Evolutionary conservation across 1,284 basidiomycete genomes (phyloP), one percentile per base, ranked within the genome.

Genomic region (Leccinum solheimii): DNA sequence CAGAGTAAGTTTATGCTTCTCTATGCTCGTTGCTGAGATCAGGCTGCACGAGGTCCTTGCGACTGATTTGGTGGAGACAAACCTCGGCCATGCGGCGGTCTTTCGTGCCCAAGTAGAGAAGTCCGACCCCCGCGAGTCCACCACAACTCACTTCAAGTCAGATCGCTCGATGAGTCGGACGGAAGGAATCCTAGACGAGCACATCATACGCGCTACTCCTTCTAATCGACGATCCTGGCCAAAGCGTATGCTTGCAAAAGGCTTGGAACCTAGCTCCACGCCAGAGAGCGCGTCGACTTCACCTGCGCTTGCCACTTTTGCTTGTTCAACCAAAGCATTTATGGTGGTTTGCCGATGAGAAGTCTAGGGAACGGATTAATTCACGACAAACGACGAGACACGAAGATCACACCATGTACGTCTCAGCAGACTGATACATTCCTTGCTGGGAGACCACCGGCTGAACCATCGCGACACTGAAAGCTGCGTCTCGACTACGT

Each of bases 11-110:
- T 73, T 98, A 99, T 0, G 95, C 90, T 72, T 99, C 97, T 36
- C 92, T 85, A 71, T 93, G 86, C 63, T 94, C 92, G 64, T 88
- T 89, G 68, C 87, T 92, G 43, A 91, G 80, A 66, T 97, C 94
- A 0, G 91, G 86, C 61, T 89, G 90, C 3, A 86, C 83, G 23
- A 96, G 83, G 68, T 94, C 89, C 60, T 80, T 83, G 21, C 91
- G 83, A 57, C 88, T 87, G 64, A 99, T 90, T 74, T 98, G 93
- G 56, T 82, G 83, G 16, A 98, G 80, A 67, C 95, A 90, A 5
- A 94, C 88, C 72, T 98, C 95, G 0, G 95, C 96, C 85, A 97
- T 95, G 30, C 91, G 87, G 49, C 94, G 81, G 69, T 97, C 90
- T 68, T 89, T 89, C 6, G 91, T 93, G 9, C 92, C 95, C 59